Evolutionary conservation across 352 stramenopile species (phyloP), one percentile per base, ranked within the genome.

Genomic region (Phytophthora litchii): DNA sequence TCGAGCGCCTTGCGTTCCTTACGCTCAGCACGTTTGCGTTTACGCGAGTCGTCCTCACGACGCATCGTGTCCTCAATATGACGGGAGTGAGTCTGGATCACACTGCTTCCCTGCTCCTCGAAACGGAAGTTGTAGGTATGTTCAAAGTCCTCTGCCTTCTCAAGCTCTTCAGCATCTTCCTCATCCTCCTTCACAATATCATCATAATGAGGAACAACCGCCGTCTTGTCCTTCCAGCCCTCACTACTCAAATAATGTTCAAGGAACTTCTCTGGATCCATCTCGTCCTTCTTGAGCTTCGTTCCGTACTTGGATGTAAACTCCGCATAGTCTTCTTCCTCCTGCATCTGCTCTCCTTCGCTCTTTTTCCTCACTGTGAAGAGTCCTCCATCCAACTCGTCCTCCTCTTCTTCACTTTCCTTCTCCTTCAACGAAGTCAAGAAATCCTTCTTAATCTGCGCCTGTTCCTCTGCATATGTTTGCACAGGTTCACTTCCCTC

Each of bases 61-160:
- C 98, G 92, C 60, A 99, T 76, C 17, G 87, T 90, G 60, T 94
- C 89, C 8, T 96, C 78, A 46, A 97, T 80, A 32, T 76, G 67
- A 34, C 96, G 77, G 19, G 89, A 62, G 60, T 97, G 81, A 7
- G 79, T 96, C 58, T 93, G 70, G 54, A 97, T 96, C 23, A 93
- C 46, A 5, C 83, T 83, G 25, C 83, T 89, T 29, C 84, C 92
- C 45, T 97, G 93, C 74, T 99, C 94, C 76, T 99, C 97, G 66
- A 99, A 99, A 16, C 97, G 93, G 70, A 99, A 99, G 73, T 99
- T 99, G 84, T 99, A 99, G 34, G 95, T 92, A 58, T 96, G 89
- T 73, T 99, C 97, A 75, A 99, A 99, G 20, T 95, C 88, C 58
- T 99, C 97, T 10, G 91, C 92, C 46, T 93, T 89, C 38, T 99